Evolutionary conservation across 2,329 filamentous ascomycete species (phyloP).

Genomic region (Botryotinia convoluta): DNA sequence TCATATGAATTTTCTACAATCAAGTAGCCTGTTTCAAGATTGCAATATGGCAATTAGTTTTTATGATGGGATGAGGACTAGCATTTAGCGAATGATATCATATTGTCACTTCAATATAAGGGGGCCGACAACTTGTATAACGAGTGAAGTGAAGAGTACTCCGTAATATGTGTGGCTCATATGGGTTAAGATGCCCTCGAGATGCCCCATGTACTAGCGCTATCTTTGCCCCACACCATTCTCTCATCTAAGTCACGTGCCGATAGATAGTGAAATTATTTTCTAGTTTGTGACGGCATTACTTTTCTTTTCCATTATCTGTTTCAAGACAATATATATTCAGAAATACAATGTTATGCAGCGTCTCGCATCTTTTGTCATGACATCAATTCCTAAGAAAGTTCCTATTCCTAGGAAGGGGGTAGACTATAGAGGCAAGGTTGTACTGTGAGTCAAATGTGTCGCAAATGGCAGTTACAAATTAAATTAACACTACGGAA

Average conservation of each 20-base stretch:
- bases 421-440: conserved; percentile 89
- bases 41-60: not conserved
- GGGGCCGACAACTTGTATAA: not conserved
- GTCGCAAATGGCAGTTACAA: not conserved
- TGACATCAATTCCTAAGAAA: conserved; percentile 59
- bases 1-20: not conserved
- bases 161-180: not conserved
- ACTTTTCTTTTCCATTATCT: not conserved
- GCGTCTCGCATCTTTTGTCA: conserved; percentile 48
- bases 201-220: not conserved
- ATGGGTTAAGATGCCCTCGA: not conserved
- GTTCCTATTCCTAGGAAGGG: conserved; percentile 85
- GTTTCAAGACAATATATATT: not conserved
- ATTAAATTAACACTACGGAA: not conserved
- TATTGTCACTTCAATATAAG: not conserved
- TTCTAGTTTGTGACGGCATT: not conserved
- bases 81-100: not conserved
- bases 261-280: not conserved
- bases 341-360: conserved; percentile 35
- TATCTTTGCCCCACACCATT: not conserved
- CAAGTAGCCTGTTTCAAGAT: not conserved
- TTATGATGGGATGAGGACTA: not conserved
- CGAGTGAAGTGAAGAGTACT: not conserved
- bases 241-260: not conserved
- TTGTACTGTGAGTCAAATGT: conserved; percentile 61